These are phyloP conservation scores for Malassezia yamatoensis DNA, from an alignment of 1,284 basidiomycete genomes.

Conservation along the genomic window DNA sequence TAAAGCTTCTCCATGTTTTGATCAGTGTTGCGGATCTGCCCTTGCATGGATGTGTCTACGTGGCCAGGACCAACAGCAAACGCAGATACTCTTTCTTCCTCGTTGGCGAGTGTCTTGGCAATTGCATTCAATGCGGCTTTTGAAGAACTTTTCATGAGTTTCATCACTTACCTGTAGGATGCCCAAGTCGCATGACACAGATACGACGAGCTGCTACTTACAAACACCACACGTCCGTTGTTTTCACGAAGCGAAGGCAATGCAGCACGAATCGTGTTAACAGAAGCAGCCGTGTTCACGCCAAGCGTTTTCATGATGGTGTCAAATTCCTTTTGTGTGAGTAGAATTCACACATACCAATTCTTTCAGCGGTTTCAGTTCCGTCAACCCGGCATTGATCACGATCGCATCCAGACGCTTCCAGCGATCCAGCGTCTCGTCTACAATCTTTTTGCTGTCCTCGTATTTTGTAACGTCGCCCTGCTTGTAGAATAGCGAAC, in stretches of 20 bases:
- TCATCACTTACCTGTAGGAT: slow-evolving; percentile 56
- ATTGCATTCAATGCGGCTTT: slow-evolving; percentile 73
- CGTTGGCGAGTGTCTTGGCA: slow-evolving; percentile 64
- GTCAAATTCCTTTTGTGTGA: slow-evolving; percentile 52
- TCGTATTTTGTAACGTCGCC: slow-evolving; percentile 59
- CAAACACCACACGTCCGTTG: slow-evolving; percentile 61
- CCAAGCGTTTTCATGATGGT: slow-evolving; percentile 56
- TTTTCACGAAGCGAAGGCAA: slow-evolving; percentile 59
- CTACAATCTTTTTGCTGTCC: slow-evolving; percentile 55
- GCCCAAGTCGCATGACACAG: slow-evolving; percentile 62
- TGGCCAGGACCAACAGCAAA: slow-evolving; percentile 73
- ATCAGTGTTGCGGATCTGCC: slow-evolving; percentile 42
- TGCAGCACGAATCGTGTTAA: slow-evolving; percentile 58
- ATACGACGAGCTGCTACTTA: slow-evolving; percentile 69
- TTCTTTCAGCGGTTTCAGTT: slow-evolving; percentile 29
- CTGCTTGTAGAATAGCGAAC: slow-evolving; percentile 51
- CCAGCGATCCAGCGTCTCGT: slow-evolving; percentile 56
- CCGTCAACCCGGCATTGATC: slow-evolving; percentile 65
- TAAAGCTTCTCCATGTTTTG: slow-evolving; percentile 58
- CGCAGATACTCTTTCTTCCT: slow-evolving; percentile 63
- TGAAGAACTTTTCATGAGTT: slow-evolving; percentile 20
- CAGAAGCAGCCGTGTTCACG: slow-evolving; percentile 71
- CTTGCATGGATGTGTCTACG: slow-evolving; percentile 57
- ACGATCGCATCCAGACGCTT: slow-evolving; percentile 63
- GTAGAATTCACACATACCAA: not conserved